Evolutionary conservation across 192 early-diverging fungal genomes (phyloP).

Genomic region (Podila minutissima): DNA sequence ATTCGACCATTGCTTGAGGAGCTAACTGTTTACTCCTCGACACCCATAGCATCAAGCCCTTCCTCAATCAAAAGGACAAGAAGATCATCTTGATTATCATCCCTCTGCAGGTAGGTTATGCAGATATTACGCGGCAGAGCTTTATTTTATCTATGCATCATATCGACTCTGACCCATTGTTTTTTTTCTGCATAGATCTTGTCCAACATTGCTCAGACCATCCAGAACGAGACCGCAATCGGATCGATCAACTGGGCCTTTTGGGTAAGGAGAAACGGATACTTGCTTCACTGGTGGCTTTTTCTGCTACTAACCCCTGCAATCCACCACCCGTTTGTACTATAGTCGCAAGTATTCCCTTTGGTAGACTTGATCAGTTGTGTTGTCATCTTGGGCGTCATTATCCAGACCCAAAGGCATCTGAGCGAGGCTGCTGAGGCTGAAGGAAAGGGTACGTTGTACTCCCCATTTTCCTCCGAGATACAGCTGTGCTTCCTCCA

Average conservation of each 20-base stretch:
- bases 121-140: background rate
- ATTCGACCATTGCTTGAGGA: background rate
- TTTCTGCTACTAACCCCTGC: background rate
- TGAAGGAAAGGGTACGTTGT: conserved; percentile 60
- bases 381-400: conserved; percentile 59
- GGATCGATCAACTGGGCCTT: conserved; percentile 61
- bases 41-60: conserved; percentile 57
- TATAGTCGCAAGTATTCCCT: conserved; percentile 51
- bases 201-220: conserved; percentile 59
- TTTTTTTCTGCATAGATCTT: conserved; percentile 37
- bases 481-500: background rate
- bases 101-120: conserved; percentile 53
- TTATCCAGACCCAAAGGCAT: conserved; percentile 63
- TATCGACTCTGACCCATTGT: background rate
- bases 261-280: conserved; percentile 53
- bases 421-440: conserved; percentile 53
- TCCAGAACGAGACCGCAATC: conserved; percentile 59
- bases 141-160: background rate
- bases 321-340: background rate
- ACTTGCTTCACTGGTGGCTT: background rate
- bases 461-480: background rate
- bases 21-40: background rate
- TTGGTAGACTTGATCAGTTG: conserved; percentile 59
- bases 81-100: conserved; percentile 61
- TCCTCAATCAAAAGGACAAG: conserved; percentile 62